These are phyloP conservation scores for Sphagnurus paluster DNA, from an alignment of 1,284 basidiomycete genomes.

Conservation along the genomic window DNA sequence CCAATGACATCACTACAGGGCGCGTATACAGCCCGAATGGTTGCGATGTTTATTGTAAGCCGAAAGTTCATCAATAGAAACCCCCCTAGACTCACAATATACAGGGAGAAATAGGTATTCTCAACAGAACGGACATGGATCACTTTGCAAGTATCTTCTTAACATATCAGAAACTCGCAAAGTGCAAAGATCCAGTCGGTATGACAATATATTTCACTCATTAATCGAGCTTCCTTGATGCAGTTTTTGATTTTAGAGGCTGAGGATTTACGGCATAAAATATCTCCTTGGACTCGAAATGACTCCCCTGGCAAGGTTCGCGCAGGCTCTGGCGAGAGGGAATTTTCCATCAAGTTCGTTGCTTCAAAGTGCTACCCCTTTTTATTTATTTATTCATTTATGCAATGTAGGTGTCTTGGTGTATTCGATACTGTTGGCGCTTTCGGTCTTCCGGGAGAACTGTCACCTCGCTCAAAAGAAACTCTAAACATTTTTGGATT, in stretches of 20 bases:
- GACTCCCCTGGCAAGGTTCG: slow-evolving; percentile 53
- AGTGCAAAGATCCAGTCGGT: slow-evolving; percentile 49
- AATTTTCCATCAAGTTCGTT: slow-evolving; percentile 63
- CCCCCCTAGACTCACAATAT: slow-evolving; percentile 1
- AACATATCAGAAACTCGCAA: slow-evolving; percentile 59
- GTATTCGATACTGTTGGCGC: slow-evolving; percentile 76
- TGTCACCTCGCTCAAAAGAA: slow-evolving; percentile 42
- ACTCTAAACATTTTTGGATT: slow-evolving; percentile 61
- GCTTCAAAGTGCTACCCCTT: background rate
- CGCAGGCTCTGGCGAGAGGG: slow-evolving; percentile 42
- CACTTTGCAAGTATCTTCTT: slow-evolving; percentile 63
- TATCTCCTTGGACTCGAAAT: slow-evolving; percentile 52
- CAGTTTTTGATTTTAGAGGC: slow-evolving; percentile 38
- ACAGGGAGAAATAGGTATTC: slow-evolving; percentile 63
- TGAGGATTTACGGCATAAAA: slow-evolving; percentile 36
- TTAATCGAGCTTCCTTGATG: background rate
- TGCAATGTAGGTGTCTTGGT: slow-evolving; percentile 56
- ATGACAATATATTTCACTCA: slow-evolving; percentile 13
- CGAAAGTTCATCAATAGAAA: background rate
- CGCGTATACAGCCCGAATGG: slow-evolving; percentile 72
- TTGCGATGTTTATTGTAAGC: slow-evolving; percentile 65
- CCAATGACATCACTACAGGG: slow-evolving; percentile 42
- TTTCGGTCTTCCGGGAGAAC: slow-evolving; percentile 64
- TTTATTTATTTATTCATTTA: slow-evolving; percentile 4
- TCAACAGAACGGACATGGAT: slow-evolving; percentile 69